These are phyloP conservation scores for Anastatica hierochuntica DNA, from an alignment of 345 rosid species.

Conservation along the genomic window DNA sequence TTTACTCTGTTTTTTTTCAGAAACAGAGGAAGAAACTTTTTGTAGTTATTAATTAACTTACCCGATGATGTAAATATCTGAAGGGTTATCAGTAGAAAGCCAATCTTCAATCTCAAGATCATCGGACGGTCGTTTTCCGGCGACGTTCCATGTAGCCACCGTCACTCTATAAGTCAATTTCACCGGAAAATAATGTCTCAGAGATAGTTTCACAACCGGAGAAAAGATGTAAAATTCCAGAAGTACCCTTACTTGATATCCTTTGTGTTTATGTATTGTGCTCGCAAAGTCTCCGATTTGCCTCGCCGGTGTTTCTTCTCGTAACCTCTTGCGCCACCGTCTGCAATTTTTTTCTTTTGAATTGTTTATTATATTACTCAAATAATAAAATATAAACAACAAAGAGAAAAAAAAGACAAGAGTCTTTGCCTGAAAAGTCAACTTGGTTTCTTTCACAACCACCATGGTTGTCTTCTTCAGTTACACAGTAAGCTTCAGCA, in stretches of 20 bases:
- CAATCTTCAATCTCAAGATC: constrained; percentile 80
- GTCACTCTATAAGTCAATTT: constrained; percentile 51
- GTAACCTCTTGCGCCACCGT: too few relatives aligned
- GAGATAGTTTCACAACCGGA: not conserved
- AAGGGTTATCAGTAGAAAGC: constrained; percentile 70
- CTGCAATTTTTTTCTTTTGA: too few relatives aligned
- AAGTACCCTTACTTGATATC: constrained; percentile 63
- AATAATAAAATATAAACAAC: too few relatives aligned
- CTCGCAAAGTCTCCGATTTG: constrained; percentile 88
- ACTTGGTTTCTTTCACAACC: constrained; percentile 21
- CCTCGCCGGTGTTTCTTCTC: constrained; percentile 67
- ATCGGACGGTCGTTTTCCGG: constrained; percentile 67
- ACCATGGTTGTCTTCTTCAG: constrained; percentile 5
- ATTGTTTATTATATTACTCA: too few relatives aligned
- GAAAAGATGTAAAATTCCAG: not conserved
- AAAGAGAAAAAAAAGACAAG: not conserved
- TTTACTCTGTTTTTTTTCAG: too few relatives aligned
- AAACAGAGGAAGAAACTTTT: too few relatives aligned
- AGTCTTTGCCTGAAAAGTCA: constrained; percentile 42
- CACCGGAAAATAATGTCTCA: constrained; percentile 7
- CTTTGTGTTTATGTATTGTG: constrained; percentile 76
- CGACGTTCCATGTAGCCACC: constrained; percentile 95
- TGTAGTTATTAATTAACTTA: constrained; percentile 24
- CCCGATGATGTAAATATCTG: constrained; percentile 93
- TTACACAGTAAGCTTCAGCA: not conserved